Evolutionary conservation across 1,284 basidiomycete species (phyloP).

Genomic region (Ustilago sp.): DNA sequence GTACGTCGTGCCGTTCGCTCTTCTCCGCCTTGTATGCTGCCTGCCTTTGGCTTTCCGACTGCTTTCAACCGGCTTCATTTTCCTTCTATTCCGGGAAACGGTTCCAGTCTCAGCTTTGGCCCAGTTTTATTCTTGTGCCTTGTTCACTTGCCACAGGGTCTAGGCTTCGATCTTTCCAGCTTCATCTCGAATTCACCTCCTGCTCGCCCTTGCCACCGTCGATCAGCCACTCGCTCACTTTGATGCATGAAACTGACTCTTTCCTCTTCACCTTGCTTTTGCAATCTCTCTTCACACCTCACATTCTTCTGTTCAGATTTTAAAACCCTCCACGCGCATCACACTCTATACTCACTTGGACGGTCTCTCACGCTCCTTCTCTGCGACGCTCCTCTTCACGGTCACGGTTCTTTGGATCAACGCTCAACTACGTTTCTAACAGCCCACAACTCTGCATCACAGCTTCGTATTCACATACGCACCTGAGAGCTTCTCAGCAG

Average conservation of each 20-base stretch:
- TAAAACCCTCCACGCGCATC: background rate
- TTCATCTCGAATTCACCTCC: background rate
- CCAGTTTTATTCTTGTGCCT: background rate
- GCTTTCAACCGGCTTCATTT: background rate
- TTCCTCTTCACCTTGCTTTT: background rate
- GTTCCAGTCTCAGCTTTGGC: background rate
- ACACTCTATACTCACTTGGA: background rate
- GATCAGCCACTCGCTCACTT: background rate
- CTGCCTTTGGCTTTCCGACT: background rate
- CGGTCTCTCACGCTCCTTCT: background rate
- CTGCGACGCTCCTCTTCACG: background rate
- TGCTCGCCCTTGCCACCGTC: background rate
- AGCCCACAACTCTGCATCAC: background rate
- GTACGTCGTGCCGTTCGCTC: no score
- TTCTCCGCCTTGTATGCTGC: background rate
- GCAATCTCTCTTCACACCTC: background rate
- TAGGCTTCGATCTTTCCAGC: background rate
- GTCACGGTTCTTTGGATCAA: background rate
- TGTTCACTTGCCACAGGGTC: conserved; percentile 11
- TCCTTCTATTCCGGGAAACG: conserved; percentile 9
- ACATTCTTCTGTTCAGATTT: background rate
- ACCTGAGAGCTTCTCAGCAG: conserved; percentile 29
- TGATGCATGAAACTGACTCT: conserved; percentile 14
- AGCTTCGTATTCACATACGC: background rate
- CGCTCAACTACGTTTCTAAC: background rate